These are phyloP conservation scores for Lyophyllum shimeji DNA, from an alignment of 768 basidiomycete genomes.

Conservation along the genomic window DNA sequence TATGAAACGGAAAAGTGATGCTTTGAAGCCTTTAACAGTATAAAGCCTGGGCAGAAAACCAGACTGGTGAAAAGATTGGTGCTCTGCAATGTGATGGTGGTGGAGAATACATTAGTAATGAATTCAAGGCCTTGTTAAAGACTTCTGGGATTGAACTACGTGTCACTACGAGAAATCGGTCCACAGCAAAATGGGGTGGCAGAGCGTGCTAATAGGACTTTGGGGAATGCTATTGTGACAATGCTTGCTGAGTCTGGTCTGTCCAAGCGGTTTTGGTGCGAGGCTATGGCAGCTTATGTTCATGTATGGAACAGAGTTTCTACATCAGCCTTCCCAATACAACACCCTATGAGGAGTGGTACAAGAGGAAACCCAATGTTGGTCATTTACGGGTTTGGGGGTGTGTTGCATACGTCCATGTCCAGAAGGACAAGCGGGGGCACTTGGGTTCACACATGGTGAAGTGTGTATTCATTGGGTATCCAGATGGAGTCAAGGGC, in stretches of 20 bases:
- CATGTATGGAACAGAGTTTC: not conserved
- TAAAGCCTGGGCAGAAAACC: not conserved
- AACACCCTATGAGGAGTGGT: not conserved
- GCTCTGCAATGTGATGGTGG: not conserved
- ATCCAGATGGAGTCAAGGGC: conserved; percentile 28
- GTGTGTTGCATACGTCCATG: conserved; percentile 36
- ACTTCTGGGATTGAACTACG: not conserved
- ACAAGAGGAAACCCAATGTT: conserved; percentile 21
- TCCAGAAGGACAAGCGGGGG: conserved; percentile 32
- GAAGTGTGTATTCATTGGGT: conserved; percentile 39
- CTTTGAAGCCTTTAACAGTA: not conserved
- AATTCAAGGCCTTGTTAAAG: not conserved
- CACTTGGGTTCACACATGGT: conserved; percentile 20
- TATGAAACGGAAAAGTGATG: not conserved
- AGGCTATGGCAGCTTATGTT: not conserved
- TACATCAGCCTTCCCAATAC: not conserved
- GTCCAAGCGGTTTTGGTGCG: not conserved
- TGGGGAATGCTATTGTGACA: not conserved
- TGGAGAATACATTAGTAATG: not conserved
- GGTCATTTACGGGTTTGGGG: conserved; percentile 35
- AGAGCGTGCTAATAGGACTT: not conserved
- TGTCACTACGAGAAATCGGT: not conserved
- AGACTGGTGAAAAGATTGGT: not conserved
- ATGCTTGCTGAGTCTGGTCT: not conserved
- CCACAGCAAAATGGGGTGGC: not conserved